A percentile compares a stretch with the other conserved stretches of the same genome.
Evolutionary conservation across 2,329 filamentous ascomycete species (phyloP).

Genomic region (Colletotrichum tropicicola): DNA sequence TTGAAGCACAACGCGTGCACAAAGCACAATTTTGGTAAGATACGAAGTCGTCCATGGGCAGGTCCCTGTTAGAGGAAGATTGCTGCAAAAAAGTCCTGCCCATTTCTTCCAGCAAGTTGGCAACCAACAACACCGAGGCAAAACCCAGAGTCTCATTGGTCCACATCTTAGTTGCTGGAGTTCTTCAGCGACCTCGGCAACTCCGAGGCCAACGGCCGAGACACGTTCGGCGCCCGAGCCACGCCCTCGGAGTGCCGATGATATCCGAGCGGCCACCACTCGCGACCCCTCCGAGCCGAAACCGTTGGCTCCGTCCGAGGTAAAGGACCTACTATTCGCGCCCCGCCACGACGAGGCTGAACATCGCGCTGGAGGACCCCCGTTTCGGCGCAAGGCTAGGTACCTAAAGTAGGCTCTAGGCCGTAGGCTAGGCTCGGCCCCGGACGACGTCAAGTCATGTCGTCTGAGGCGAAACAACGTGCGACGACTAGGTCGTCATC

Average conservation of each 20-base stretch:
- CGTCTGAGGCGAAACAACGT: neutral
- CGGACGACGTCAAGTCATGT: neutral
- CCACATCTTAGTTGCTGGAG: neutral
- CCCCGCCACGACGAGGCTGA: neutral
- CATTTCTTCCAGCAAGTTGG: too few species aligned
- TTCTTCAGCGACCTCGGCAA: neutral
- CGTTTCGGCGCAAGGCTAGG: too few species aligned
- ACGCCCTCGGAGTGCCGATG: slow-evolving; percentile 21
- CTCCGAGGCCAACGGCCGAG: slow-evolving; percentile 6
- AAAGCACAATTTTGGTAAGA: too few species aligned
- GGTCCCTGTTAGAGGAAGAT: too few species aligned
- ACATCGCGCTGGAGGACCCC: too few species aligned
- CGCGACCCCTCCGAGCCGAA: slow-evolving; percentile 20
- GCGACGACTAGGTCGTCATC: too few species aligned
- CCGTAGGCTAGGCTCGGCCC: neutral
- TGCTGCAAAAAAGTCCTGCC: too few species aligned
- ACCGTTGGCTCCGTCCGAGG: neutral
- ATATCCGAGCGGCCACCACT: slow-evolving; percentile 7
- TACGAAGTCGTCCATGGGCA: too few species aligned
- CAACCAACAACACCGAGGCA: neutral
- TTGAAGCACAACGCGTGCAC: too few species aligned
- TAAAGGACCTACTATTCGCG: neutral
- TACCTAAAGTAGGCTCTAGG: too few species aligned
- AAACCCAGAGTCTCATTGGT: neutral
- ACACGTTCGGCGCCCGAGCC: slow-evolving; percentile 22